These are phyloP conservation scores for Termitomyces eurrhizus DNA, from an alignment of 768 basidiomycete genomes.

Conservation along the genomic window DNA sequence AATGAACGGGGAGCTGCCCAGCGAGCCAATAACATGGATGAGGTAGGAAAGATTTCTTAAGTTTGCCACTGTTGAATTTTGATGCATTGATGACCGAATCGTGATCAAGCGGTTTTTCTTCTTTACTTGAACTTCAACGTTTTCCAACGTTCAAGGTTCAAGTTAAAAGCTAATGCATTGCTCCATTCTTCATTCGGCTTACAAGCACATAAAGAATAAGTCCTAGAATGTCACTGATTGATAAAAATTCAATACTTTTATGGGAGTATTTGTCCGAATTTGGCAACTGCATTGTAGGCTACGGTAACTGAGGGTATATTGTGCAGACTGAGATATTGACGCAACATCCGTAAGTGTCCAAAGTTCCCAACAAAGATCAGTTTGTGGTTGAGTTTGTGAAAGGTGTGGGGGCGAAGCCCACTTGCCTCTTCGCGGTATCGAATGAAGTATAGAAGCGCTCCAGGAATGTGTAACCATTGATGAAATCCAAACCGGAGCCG, in stretches of 20 bases:
- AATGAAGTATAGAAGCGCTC: constrained; percentile 64
- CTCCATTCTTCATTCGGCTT: too few relatives aligned
- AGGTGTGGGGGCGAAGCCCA: constrained; percentile 52
- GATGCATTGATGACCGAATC: too few relatives aligned
- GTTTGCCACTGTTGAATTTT: neutral
- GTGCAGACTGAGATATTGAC: neutral
- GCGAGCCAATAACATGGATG: constrained; percentile 25
- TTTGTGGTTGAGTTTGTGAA: constrained; percentile 43
- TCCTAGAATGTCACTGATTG: too few relatives aligned
- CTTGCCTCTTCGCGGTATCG: constrained; percentile 51
- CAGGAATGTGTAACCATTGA: constrained; percentile 50
- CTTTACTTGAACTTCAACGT: too few relatives aligned
- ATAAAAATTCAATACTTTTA: neutral
- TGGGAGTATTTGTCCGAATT: neutral
- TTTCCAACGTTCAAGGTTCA: too few relatives aligned
- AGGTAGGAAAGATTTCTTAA: neutral
- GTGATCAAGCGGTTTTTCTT: too few relatives aligned
- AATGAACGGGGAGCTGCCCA: constrained; percentile 25
- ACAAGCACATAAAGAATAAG: too few relatives aligned
- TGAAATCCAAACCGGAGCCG: constrained; percentile 49
- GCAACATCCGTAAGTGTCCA: too few relatives aligned
- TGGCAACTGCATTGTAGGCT: neutral
- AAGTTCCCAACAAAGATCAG: constrained; percentile 15
- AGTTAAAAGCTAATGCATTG: too few relatives aligned
- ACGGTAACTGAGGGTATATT: neutral